Conservation (phyloP, 306 rosid genomes). For the Malus orientalis region DNA sequence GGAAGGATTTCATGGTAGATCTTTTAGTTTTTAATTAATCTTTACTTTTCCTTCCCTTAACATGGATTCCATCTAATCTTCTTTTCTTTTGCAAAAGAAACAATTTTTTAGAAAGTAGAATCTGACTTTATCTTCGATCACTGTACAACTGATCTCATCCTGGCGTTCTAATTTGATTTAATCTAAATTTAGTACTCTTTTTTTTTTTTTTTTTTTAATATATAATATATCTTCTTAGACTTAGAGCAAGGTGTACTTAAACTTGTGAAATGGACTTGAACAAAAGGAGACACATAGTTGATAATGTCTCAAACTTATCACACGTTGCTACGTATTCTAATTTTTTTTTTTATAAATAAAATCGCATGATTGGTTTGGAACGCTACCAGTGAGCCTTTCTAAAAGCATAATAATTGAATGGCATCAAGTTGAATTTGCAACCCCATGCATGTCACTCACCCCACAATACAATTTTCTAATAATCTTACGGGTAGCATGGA, state of each 20-base stretch:
- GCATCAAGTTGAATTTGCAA: neutral
- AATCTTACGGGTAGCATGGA: neutral
- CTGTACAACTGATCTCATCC: neutral
- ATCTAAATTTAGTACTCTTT: too few relatives aligned
- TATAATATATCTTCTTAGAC: neutral
- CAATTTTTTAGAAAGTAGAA: neutral
- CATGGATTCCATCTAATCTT: neutral
- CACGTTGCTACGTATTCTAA: accelerated
- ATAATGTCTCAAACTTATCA: too few relatives aligned
- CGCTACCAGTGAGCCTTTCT: too few relatives aligned
- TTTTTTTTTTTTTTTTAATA: neutral
- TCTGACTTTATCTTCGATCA: neutral
- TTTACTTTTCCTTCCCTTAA: neutral
- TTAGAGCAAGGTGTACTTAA: neutral
- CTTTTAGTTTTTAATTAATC: neutral
- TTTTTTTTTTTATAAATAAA: too few relatives aligned
- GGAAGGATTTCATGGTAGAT: neutral
- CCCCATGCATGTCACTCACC: neutral
- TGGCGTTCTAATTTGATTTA: too few relatives aligned
- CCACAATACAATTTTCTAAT: neutral
- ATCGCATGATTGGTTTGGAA: too few relatives aligned
- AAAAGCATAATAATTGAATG: neutral
- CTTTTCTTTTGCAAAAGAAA: neutral
- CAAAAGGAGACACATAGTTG: too few relatives aligned
- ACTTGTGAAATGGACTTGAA: too few relatives aligned